phyloP scores from a whole-genome alignment of 2,329 filamentous ascomycete genomes.

The Penicillium capsulatum region DNA sequence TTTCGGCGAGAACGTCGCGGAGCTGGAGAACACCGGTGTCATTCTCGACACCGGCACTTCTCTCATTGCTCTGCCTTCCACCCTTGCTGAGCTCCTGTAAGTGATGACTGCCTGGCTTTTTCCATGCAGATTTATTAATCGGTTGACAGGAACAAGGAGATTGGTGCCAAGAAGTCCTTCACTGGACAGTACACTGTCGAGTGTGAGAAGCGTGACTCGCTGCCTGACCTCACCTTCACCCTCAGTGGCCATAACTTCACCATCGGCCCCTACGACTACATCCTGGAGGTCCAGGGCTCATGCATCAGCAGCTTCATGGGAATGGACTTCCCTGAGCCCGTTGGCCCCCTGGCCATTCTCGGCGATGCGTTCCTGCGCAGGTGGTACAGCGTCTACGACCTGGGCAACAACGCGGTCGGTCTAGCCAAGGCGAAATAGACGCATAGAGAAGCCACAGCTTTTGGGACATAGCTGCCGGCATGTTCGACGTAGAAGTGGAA shows the following conservation, averaged over 20 bases:
- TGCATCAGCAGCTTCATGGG: slow-evolving; percentile 98
- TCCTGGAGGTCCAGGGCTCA: slow-evolving; percentile 88
- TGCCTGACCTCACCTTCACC: slow-evolving; percentile 89
- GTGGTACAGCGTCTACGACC: slow-evolving; percentile 89
- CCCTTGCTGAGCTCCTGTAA: slow-evolving; percentile 81
- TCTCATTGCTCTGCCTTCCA: slow-evolving; percentile 86
- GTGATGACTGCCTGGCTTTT: too few species aligned
- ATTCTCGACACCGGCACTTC: slow-evolving; percentile 99
- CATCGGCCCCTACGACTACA: slow-evolving; percentile 85
- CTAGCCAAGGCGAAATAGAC: slow-evolving; percentile 75
- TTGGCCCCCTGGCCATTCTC: slow-evolving; percentile 88
- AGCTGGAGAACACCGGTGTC: slow-evolving; percentile 90
- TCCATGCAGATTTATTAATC: too few species aligned
- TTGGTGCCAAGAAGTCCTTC: slow-evolving; percentile 95
- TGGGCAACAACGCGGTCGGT: slow-evolving; percentile 82
- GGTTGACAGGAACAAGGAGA: slow-evolving; percentile 69
- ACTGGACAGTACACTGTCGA: slow-evolving; percentile 96
- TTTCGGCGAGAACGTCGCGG: slow-evolving; percentile 78
- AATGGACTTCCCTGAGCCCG: slow-evolving; percentile 83
- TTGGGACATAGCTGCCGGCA: slow-evolving; percentile 13
- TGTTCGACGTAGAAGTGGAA: slow-evolving; percentile 7
- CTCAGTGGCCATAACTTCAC: slow-evolving; percentile 90
- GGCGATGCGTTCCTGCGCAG: slow-evolving; percentile 60
- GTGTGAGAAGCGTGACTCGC: slow-evolving; percentile 72
- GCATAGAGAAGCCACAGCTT: not conserved